Conservation (phyloP, 805 yeast genomes). For the Cyberlindnera xylosilytica region DNA sequence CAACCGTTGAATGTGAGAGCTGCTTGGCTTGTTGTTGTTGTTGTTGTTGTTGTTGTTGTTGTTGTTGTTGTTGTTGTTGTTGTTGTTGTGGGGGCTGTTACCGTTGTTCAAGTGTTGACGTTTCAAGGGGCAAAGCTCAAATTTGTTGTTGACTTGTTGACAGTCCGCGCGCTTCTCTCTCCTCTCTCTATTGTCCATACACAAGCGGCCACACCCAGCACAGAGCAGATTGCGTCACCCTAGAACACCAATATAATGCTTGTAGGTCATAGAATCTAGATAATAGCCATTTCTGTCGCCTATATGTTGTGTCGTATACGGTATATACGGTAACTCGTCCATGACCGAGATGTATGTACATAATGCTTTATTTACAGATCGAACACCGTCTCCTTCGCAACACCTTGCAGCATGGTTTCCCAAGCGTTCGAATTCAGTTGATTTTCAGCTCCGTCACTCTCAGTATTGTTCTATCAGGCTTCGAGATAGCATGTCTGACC, state of each 20-base stretch:
- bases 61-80: background rate
- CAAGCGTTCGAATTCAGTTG: conserved; percentile 25
- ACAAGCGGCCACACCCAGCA: too few species aligned
- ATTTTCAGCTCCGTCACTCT: conserved; percentile 71
- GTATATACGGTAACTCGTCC: background rate
- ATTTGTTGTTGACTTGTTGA: too few species aligned
- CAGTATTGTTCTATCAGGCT: conserved; percentile 74
- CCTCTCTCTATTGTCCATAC: too few species aligned
- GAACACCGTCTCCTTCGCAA: too few species aligned
- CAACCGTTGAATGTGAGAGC: background rate
- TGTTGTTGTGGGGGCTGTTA: too few species aligned
- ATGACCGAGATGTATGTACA: conserved; percentile 1
- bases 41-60: background rate
- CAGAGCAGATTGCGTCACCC: too few species aligned
- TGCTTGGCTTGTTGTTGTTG: background rate
- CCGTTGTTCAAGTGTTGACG: too few species aligned
- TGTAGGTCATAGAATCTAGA: too few species aligned
- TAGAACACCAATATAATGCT: too few species aligned
- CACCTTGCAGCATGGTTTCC: too few species aligned
- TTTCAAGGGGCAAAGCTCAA: too few species aligned
- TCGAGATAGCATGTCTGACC: conserved; percentile 58
- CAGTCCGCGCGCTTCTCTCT: too few species aligned
- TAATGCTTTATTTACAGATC: conserved; percentile 1
- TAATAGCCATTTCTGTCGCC: background rate
- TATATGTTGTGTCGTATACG: background rate